A percentile compares a stretch with the other conserved stretches of the same genome.
These are phyloP conservation scores for Podaxis sp. DNA, from an alignment of 768 basidiomycete species.

Conservation along the genomic window DNA sequence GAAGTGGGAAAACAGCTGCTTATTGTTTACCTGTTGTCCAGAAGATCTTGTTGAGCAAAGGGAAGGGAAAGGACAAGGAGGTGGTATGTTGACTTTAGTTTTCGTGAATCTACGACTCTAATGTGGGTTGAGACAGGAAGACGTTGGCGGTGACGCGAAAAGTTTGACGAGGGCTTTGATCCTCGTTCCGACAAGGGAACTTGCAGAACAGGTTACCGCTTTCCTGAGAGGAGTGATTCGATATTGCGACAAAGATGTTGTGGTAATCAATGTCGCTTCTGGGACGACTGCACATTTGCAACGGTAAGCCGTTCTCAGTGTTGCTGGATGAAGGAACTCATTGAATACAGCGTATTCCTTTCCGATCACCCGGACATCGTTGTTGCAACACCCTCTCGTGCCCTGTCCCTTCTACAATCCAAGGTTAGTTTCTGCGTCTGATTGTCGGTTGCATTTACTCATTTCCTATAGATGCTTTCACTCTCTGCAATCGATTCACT, in stretches of 20 bases:
- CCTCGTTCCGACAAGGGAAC: slow-evolving; percentile 88
- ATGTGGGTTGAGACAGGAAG: slow-evolving; percentile 23
- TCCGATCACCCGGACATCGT: slow-evolving; percentile 41
- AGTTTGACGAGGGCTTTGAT: slow-evolving; percentile 68
- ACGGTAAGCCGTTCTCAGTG: slow-evolving; percentile 43
- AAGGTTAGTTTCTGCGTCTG: slow-evolving; percentile 21
- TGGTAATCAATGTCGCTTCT: slow-evolving; percentile 73
- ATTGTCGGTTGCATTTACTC: not conserved
- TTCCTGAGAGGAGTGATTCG: slow-evolving; percentile 63
- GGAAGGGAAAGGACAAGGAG: slow-evolving; percentile 12
- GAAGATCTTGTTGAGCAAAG: slow-evolving; percentile 60
- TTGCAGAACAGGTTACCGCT: slow-evolving; percentile 84
- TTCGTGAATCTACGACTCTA: slow-evolving; percentile 37
- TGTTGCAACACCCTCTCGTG: slow-evolving; percentile 38
- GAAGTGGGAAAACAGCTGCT: slow-evolving; percentile 96
- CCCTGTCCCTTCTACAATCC: slow-evolving; percentile 33
- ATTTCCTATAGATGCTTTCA: slow-evolving; percentile 39
- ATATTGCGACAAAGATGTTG: slow-evolving; percentile 80
- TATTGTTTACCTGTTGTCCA: slow-evolving; percentile 92
- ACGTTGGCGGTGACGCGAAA: not conserved
- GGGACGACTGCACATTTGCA: slow-evolving; percentile 72
- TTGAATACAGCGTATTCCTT: slow-evolving; percentile 31
- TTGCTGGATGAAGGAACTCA: not conserved
- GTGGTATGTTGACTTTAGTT: not conserved
- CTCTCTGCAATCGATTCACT: slow-evolving; percentile 75